Base-by-base conservation (phyloP, 306 rosid genomes). In the Fagus sylvatica region DNA sequence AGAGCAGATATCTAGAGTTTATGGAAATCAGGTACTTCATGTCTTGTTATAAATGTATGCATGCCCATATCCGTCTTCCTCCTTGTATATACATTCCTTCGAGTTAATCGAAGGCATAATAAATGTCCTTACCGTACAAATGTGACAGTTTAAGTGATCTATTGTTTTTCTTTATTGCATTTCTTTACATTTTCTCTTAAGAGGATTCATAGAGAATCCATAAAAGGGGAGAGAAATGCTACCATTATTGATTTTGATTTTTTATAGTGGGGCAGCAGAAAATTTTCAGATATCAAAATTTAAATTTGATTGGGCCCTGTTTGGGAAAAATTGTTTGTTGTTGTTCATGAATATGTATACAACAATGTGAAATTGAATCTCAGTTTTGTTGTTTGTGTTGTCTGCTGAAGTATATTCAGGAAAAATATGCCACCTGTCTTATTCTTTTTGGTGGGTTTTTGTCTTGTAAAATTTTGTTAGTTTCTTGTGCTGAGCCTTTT, bases 1-100 rank as follows among this genome's bases (percentile, higher is more conserved):
- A 81, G 99, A 95, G 87, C 94, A 91, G 85, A 93, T 95, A 83
- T 87, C 98, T 51, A 85, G 89, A 83, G 97, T 95, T 87, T 95
- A 95, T 74, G 99, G 99, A 74, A 95, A 91, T 86, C 99, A 93
- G 96, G 99, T 95, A 85, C 57, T 42, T 61, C 61, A 40, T 53
- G 8, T 30, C 67, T 72, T 34, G 53, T 39, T 72, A 11, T 74
- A 9, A 53, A 78, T 62, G 37, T 57, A 66, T 56, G 53, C 69
- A 15, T 54, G 72, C 28, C 37, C 60, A 57, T 49, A 43, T 53
- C 2, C 19, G 62, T 30, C 41, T 1, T 75, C 43, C 43, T 69
- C 8, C 19, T 40, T 51, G 33, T 74, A 59, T 16, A 61, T 59
- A 2, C 4, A 30, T 32, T 70, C 53, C n/a, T 41, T 32, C 55